Evolutionary conservation across 441 rosid genomes (phyloP).

Genomic region (Brassica balearica): DNA sequence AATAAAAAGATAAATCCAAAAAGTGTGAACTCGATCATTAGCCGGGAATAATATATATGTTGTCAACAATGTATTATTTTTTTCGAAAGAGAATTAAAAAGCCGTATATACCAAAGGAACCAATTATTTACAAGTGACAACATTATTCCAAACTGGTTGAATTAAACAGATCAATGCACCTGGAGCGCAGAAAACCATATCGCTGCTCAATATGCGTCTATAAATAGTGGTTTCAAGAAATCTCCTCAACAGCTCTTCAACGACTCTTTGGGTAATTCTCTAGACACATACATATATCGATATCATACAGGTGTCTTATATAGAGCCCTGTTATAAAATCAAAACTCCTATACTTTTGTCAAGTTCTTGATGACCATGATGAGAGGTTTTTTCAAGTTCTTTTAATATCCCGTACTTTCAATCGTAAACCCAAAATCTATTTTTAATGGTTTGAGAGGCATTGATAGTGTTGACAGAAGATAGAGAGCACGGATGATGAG

Average conservation of each 20-base stretch:
- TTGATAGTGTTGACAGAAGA: conserved; percentile 86
- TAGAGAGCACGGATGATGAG: conserved; percentile 94
- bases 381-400: conserved; percentile 11
- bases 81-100: neutral
- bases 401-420: neutral
- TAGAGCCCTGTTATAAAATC: neutral
- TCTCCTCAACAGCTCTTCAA: conserved; percentile 27
- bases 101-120: conserved; percentile 32
- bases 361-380: neutral
- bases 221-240: conserved; percentile 38
- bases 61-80: neutral
- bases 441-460: conserved; percentile 10
- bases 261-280: conserved; percentile 8
- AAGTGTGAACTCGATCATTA: neutral
- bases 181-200: conserved; percentile 5
- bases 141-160: conserved; percentile 35
- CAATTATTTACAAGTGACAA: conserved; percentile 16
- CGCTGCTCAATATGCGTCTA: conserved; percentile 23
- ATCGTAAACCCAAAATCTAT: neutral
- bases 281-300: neutral
- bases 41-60: conserved; percentile 15
- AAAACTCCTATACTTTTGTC: neutral
- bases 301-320: neutral
- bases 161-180: conserved; percentile 24
- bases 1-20: conserved; percentile 2